Conservation (phyloP, 345 rosid genomes). For the Kernera saxatilis region DNA sequence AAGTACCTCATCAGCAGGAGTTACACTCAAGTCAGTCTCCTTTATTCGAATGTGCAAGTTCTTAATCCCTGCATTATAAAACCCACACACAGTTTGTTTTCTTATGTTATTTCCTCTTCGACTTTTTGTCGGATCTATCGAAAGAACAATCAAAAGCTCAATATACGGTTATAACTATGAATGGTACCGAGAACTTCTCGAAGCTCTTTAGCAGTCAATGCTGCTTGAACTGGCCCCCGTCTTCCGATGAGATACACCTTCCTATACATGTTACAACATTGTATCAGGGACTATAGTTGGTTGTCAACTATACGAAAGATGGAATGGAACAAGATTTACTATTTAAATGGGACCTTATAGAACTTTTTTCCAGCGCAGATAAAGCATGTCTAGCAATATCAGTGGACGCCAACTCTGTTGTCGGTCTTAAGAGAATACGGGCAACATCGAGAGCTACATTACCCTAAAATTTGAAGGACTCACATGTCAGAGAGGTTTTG, state of each 20-base stretch:
- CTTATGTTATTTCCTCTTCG: neutral
- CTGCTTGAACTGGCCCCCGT: conserved; percentile 97
- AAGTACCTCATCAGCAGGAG: conserved; percentile 74
- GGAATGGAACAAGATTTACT: neutral
- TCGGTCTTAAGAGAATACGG: conserved; percentile 75
- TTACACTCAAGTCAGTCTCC: conserved; percentile 51
- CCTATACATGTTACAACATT: conserved; percentile 38
- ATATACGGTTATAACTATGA: neutral
- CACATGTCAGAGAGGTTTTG: conserved; percentile 3
- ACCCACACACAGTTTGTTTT: neutral
- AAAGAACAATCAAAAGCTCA: neutral
- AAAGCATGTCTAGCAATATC: conserved; percentile 83
- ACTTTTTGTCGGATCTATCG: neutral
- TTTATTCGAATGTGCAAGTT: conserved; percentile 45
- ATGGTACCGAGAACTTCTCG: conserved; percentile 78
- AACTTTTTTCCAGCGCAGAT: conserved; percentile 61
- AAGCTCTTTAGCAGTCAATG: conserved; percentile 93
- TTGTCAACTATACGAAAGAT: neutral
- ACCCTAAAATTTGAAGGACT: conserved; percentile 48
- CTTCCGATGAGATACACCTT: conserved; percentile 85
- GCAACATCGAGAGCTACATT: conserved; percentile 96
- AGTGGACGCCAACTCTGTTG: conserved; percentile 65
- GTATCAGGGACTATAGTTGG: conserved; percentile 4
- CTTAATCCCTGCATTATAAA: conserved; percentile 54
- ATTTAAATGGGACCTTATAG: conserved; percentile 53